Base-by-base conservation (phyloP, 2,329 filamentous ascomycete genomes). In the Penicillium sp. region DNA sequence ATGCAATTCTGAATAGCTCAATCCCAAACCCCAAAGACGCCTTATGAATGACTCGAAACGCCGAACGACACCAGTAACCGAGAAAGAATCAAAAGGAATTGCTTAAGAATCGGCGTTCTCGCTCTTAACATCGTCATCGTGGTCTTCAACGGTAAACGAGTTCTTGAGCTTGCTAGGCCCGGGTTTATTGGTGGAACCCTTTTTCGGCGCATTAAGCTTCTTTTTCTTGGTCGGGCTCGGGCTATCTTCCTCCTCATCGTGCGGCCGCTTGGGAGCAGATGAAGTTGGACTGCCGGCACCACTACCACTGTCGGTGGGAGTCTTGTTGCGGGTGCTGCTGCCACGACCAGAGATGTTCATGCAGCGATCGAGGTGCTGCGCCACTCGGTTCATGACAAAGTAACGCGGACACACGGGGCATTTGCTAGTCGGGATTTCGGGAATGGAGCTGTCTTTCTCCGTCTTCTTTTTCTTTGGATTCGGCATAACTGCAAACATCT, bases 361-460 rank as follows among this genome's bases (percentile, higher is more conserved):
- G 47, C 76, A 80, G 44, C 77, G 75, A 47, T 80, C 76, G 37
- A 80, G 54, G 54, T 80, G 76, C 52, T 77, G 75, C 11, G 76
- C 75, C 35, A 79, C 76, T 32, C 76, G 68, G 16, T 73, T 79
- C 47, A 79, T 77, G 41, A 78, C 71, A 49, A 79, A 64, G 55
- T 76, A 78, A 18, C 77, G 70, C 46, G 78, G 78, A 54, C 76
- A 80, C 46, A 73, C 74, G 7, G 75, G 76, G 56, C 76, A 80
- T 47, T 69, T 68, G 29, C 64, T 64, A 2, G 64, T 67, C 13
- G 66, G 66, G n/a, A 67, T 39, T 27, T 52, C 50, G 7, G 51
- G 51, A 18, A 52, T 52, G 6, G 43, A 50, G 26, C 44, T 50
- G 39, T 54, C 51, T 15, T 50, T 48, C 16, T 54, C 49, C 12